Evolutionary conservation across 495 filamentous ascomycete genomes (phyloP), one percentile per base, ranked within the genome.

Genomic region (Endocarpon pusillum): DNA sequence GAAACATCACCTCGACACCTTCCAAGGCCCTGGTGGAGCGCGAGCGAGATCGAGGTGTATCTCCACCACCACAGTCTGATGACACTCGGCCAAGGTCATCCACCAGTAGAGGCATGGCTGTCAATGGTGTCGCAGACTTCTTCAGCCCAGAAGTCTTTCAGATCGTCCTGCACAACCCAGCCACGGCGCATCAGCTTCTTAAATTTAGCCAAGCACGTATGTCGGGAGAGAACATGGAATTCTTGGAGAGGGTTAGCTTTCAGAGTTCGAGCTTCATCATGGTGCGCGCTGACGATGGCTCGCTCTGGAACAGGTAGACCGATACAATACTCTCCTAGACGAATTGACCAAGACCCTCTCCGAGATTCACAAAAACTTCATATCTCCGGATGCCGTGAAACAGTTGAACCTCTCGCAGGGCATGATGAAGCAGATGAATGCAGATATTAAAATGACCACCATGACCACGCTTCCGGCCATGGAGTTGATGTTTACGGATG

Each of bases 111-210:
- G n/a, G n/a, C n/a, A n/a, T n/a, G n/a, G n/a, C n/a, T n/a, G n/a
- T n/a, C n/a, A n/a, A n/a, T n/a, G n/a, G n/a, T n/a, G 19, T 49
- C 12, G 42, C 49, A 0, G 49, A 63, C 29, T 59, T 67, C 36
- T 61, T 66, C 41, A 54, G 59, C 31, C 48, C 44, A 1, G 53
- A 58, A 20, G 52, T 64, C n/a, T 55, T 66, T 34, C 61, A 60
- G 28, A 49, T 58, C 27, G 61, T 53, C 2, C 51, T 70, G 15
- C 48, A 57, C 40, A 55, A 67, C 28, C 59, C 59, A 1, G 45
- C 49, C 21, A 64, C 60, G 7, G 50, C 43, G 1, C 49, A 59
- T 22, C 50, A 54, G 31, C 41, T 70, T 2, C 48, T 53, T 15
- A 51, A 47, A 22, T 68, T 64, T 43, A 58, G 56, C 20, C 50